These are phyloP conservation scores for Talaromyces islandicus DNA, from an alignment of 2,329 filamentous ascomycete genomes.

Conservation along the genomic window DNA sequence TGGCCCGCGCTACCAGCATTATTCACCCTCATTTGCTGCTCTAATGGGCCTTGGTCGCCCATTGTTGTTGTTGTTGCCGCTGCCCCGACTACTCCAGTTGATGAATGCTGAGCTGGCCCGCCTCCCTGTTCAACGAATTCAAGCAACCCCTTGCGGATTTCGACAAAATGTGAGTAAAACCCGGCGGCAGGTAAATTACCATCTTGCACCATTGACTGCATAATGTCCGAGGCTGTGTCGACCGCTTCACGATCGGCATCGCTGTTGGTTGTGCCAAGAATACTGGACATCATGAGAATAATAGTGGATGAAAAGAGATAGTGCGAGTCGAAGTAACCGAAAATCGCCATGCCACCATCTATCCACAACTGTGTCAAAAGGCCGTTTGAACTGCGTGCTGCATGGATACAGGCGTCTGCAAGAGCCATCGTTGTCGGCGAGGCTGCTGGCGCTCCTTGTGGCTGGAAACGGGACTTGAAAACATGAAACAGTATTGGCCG, in stretches of 20 bases:
- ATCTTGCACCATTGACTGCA: slow-evolving; percentile 13
- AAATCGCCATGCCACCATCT: slow-evolving; percentile 12
- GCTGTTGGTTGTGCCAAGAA: slow-evolving; percentile 8
- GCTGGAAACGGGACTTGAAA: slow-evolving; percentile 13
- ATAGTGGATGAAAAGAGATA: slow-evolving; percentile 14
- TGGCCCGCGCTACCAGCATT: not conserved
- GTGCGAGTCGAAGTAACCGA: slow-evolving; percentile 13
- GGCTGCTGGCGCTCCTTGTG: slow-evolving; percentile 1
- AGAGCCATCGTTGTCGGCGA: slow-evolving; percentile 13
- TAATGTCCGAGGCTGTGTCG: slow-evolving; percentile 13
- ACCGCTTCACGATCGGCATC: slow-evolving; percentile 12
- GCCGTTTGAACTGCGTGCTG: slow-evolving; percentile 11
- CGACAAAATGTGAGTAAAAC: slow-evolving; percentile 11
- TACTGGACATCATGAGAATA: slow-evolving; percentile 14
- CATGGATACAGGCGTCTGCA: slow-evolving; percentile 13
- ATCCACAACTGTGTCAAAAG: slow-evolving; percentile 17
- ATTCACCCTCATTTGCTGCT: not conserved
- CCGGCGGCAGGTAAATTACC: slow-evolving; percentile 12
- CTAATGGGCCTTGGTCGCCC: not conserved
- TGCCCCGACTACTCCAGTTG: not conserved
- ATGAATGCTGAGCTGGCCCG: not conserved
- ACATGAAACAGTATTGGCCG: slow-evolving; percentile 12
- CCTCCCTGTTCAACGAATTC: slow-evolving; percentile 9
- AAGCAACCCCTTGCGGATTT: slow-evolving; percentile 9
- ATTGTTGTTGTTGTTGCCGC: not conserved